A percentile compares a stretch with the other conserved stretches of the same genome.
phyloP scores from a whole-genome alignment of 108 stramenopile genomes.

The Craspedostauros australis region DNA sequence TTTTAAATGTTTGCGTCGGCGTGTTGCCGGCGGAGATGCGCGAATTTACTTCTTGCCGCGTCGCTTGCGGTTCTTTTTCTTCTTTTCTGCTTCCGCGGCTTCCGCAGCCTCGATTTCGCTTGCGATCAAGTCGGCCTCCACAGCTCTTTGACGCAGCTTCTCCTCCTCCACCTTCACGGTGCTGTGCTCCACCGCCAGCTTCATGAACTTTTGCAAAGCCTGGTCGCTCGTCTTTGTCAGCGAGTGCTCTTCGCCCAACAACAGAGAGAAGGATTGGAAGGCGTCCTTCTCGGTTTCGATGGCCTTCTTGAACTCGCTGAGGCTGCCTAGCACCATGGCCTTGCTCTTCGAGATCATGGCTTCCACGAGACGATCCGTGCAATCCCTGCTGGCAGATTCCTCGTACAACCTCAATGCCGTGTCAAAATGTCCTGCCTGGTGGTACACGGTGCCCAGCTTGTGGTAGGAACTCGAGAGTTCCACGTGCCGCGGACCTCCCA shows the following conservation, averaged over 20 bases:
- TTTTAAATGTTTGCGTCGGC: no score
- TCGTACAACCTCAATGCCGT: conserved; percentile 53
- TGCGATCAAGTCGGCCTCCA: conserved; percentile 65
- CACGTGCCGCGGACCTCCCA: conserved; percentile 74
- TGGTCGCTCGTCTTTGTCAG: conserved; percentile 50
- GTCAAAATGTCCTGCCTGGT: conserved; percentile 34
- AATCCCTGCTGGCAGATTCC: conserved; percentile 34
- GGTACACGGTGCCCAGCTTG: conserved; percentile 76
- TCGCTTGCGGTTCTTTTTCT: conserved; percentile 60
- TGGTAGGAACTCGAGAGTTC: conserved; percentile 74
- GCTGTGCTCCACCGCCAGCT: conserved; percentile 54
- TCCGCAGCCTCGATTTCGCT: conserved; percentile 61
- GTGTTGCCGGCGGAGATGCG: no score
- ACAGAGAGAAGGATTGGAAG: conserved; percentile 38
- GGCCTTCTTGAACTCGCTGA: conserved; percentile 59
- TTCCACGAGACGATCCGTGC: conserved; percentile 60
- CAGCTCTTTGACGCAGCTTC: conserved; percentile 42
- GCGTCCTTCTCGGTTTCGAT: conserved; percentile 59
- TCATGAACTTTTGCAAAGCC: conserved; percentile 44
- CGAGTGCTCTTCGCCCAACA: conserved; percentile 62
- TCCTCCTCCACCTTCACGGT: conserved; percentile 37
- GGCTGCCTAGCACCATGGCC: conserved; percentile 40
- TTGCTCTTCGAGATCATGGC: conserved; percentile 54
- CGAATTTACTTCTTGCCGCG: conserved; percentile 17
- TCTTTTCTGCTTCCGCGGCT: conserved; percentile 42